Percentiles rank a stretch among this genome's conserved stretches.
Conservation (phyloP, 108 stramenopile species). For the Skeletonema menzelii region DNA sequence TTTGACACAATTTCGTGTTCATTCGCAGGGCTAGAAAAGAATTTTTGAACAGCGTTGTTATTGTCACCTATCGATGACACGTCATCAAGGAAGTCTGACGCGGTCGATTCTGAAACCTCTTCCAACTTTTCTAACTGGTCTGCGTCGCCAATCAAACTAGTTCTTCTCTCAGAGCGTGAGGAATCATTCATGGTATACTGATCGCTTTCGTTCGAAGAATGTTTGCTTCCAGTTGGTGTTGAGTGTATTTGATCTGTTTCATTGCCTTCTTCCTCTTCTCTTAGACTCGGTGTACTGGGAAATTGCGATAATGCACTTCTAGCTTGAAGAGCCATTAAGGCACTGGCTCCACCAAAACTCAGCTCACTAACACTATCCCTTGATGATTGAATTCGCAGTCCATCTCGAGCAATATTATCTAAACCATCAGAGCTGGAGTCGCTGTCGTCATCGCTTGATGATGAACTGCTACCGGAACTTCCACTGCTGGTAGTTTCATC, state of each 20-base stretch:
- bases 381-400: conserved; percentile 11
- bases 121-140: conserved; percentile 18
- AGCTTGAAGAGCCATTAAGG: conserved; percentile 22
- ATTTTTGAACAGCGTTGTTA: conserved; percentile 9
- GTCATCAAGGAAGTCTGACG: conserved; percentile 19
- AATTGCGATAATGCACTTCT: background rate
- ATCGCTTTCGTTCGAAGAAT: background rate
- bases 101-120: conserved; percentile 22
- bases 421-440: conserved; percentile 17
- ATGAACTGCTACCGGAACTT: conserved; percentile 15
- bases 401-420: conserved; percentile 27
- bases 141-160: background rate
- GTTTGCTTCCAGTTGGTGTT: background rate
- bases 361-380: conserved; percentile 37
- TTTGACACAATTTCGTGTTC: background rate
- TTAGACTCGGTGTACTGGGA: background rate
- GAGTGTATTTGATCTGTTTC: background rate
- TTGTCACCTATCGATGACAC: conserved; percentile 8
- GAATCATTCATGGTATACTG: background rate
- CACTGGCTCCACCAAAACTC: conserved; percentile 51
- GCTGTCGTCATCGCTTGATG: conserved; percentile 13
- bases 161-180: conserved; percentile 6
- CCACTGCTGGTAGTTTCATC: conserved; percentile 4
- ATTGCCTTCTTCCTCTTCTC: background rate
- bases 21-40: conserved; percentile 8